Base-by-base conservation (phyloP, 352 stramenopile genomes). In the Phytophthora pseudosyringae region DNA sequence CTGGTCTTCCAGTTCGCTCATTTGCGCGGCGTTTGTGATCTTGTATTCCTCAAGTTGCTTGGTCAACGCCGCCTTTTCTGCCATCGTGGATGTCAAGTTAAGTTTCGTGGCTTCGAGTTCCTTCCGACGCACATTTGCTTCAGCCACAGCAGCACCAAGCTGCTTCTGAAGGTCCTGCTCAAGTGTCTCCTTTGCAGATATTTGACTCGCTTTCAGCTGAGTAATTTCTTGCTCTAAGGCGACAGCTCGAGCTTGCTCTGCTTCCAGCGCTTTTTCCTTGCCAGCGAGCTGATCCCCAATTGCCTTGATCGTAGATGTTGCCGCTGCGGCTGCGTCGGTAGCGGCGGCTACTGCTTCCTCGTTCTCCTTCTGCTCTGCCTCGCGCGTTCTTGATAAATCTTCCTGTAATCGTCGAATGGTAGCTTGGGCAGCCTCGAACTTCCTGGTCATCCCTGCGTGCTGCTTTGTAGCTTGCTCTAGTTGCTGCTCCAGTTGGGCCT, bases 1-100 rank as follows among this genome's bases (percentile, higher is more conserved):
- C 25, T 83, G 68, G 21, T 90, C 76, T 29, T 89, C 83, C 32
- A 73, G 64, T 13, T 91, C 80, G 3, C 67, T 79, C 18, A 85
- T 64, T 50, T 79, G 63, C 7, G 61, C 47, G 6, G 66, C 51
- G 18, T 63, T 71, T 4, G 72, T 67, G 5, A 57, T 59, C 25
- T 72, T 59, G 29, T 68, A 53, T 16, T 76, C 63, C 26, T 83
- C 71, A 25, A 78, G 52, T n/a, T 65, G 48, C 36, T 67, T 74
- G 4, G 33, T 39, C 16, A 67, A 32, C 3, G 35, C 62, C 26
- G 31, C 32, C 16, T 74, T 73, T 45, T 76, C 71, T 7, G 38
- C 29, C 31, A 54, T 72, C 5, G 40, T 53, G 18, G 59, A 36
- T 13, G 60, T 52, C 16, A 79, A 61, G 28, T 21, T 62, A 31